These are phyloP conservation scores for Populus hybrid DNA, from an alignment of 441 rosid species.

Conservation along the genomic window DNA sequence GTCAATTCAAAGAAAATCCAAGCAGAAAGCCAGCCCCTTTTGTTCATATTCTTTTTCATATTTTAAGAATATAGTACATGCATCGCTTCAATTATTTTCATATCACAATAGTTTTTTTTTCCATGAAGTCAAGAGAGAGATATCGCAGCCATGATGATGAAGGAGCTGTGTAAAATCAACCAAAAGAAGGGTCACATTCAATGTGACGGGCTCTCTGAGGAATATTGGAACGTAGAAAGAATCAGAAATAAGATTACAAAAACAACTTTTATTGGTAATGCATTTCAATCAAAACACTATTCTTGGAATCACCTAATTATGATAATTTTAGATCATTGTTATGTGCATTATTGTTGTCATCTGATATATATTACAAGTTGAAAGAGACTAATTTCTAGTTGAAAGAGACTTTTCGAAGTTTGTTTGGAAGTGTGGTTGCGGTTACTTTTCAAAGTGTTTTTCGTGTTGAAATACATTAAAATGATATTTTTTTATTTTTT, in stretches of 20 bases:
- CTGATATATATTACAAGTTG: no score
- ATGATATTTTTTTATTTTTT: no score
- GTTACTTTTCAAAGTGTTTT: no score
- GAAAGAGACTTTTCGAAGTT: no score
- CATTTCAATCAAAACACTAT: background rate
- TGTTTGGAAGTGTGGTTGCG: no score
- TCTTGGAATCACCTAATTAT: background rate
- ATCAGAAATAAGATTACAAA: background rate
- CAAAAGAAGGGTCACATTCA: background rate
- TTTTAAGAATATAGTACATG: background rate
- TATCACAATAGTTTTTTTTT: background rate
- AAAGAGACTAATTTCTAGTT: no score
- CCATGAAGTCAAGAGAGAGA: background rate
- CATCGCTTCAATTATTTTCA: background rate
- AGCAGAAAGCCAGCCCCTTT: no score
- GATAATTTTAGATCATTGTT: no score
- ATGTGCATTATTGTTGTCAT: no score
- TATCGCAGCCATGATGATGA: background rate
- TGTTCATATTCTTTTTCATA: background rate
- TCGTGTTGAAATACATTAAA: no score
- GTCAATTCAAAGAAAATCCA: slow-evolving; percentile 8
- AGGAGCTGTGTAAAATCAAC: background rate
- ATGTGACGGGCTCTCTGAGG: background rate
- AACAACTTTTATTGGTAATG: background rate
- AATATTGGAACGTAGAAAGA: background rate